A percentile compares a stretch with the other conserved stretches of the same genome.
phyloP scores from a whole-genome alignment of 495 filamentous ascomycete genomes.

The Talaromyces trachyspermus region DNA sequence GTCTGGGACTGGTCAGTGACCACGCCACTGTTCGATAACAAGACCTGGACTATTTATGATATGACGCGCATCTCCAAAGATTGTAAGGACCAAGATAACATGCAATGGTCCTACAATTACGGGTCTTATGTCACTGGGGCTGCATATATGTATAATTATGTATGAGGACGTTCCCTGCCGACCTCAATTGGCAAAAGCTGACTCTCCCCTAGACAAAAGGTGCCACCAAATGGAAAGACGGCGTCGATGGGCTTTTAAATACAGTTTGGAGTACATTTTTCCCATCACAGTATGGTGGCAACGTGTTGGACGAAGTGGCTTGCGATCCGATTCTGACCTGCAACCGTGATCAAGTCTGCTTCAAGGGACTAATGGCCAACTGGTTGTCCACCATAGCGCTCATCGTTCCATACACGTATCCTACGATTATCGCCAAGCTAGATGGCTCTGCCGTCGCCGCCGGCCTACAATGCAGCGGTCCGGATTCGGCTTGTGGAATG shows the following conservation, averaged over 20 bases:
- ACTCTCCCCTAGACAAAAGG: slow-evolving; percentile 31
- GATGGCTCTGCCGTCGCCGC: slow-evolving; percentile 51
- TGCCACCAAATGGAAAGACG: slow-evolving; percentile 46
- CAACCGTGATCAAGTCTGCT: slow-evolving; percentile 61
- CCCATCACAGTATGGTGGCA: slow-evolving; percentile 46
- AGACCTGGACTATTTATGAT: slow-evolving; percentile 55
- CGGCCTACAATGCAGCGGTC: slow-evolving; percentile 50
- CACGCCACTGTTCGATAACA: slow-evolving; percentile 45
- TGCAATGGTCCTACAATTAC: slow-evolving; percentile 73
- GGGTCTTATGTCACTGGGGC: slow-evolving; percentile 67
- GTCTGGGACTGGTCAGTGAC: slow-evolving; percentile 61
- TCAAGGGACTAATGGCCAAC: slow-evolving; percentile 68
- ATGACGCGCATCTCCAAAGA: slow-evolving; percentile 49
- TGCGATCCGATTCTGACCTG: slow-evolving; percentile 62
- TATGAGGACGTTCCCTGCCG: slow-evolving; percentile 18
- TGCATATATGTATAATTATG: slow-evolving; percentile 70
- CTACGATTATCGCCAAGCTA: slow-evolving; percentile 50
- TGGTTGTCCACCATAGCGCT: slow-evolving; percentile 62
- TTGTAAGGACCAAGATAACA: slow-evolving; percentile 52
- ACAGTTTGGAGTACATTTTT: slow-evolving; percentile 39
- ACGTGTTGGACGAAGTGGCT: slow-evolving; percentile 58
- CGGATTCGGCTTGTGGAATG: slow-evolving; percentile 46
- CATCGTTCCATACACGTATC: slow-evolving; percentile 56
- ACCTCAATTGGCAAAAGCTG: neutral
- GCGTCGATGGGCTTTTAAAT: slow-evolving; percentile 48